Evolutionary conservation across 306 rosid genomes (phyloP), one percentile per base, ranked within the genome.

Genomic region (Pyrus betulifolia): DNA sequence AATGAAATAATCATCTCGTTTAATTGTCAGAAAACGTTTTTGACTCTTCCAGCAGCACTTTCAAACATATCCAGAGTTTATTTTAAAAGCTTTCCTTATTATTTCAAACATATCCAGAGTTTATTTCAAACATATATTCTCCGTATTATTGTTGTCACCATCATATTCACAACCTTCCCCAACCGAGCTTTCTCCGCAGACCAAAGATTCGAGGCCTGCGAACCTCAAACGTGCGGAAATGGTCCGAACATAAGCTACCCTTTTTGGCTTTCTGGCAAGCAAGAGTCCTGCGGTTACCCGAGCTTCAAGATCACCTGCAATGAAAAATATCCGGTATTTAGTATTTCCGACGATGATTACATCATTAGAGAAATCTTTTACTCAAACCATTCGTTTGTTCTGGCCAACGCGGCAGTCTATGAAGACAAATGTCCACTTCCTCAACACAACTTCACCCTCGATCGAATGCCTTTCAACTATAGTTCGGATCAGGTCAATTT

Each of bases 161-260:
- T 82, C 78, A 74, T 82, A 72, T 76, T 84, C 76, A 71, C 75
- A 68, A 35, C 54, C 78, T 74, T 79, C 23, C 52, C 45, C 45
- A 21, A 52, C 5, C 75, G 21, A 51, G 68, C 25, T 25, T 70
- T 76, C 67, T 82, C 84, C 33, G 30, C 64, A 7, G 81, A 84
- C 73, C 76, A 62, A 23, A 80, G 85, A 52, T 89, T 82, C 54
- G 85, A 82, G 79, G 81, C 82, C 15, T 87, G 93, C 81, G 67
- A 51, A 60, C 91, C 92, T 77, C 70, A 19, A 75, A 84, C 84
- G 19, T 87, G 94, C 78, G 93, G 90, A 51, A 71, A 62, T 79
- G 92, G 92, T 10, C 89, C 87, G 3, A 38, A 46, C 18, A 84
- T 90, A 23, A 87, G 86, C 69, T 93, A 86, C 72, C 96, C 96